Percentiles rank a stretch among this genome's conserved stretches.
Evolutionary conservation across 305 asterid genomes (phyloP).

Genomic region (Fraxinus velutina): DNA sequence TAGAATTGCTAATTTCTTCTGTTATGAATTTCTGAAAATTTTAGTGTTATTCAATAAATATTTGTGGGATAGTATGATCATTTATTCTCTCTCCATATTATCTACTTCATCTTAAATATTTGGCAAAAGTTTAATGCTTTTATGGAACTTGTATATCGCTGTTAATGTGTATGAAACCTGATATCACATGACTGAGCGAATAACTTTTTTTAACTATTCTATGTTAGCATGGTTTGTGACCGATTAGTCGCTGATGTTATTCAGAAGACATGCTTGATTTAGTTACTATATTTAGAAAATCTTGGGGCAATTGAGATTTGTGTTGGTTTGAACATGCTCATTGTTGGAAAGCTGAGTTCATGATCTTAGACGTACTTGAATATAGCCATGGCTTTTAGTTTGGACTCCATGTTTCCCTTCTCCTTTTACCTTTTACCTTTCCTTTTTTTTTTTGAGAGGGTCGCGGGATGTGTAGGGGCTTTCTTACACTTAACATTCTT

Average conservation of each 20-base stretch:
- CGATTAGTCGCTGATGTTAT: background rate
- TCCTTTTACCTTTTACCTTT: no score
- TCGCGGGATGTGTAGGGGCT: background rate
- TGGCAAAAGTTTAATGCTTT: background rate
- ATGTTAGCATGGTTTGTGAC: background rate
- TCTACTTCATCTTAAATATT: background rate
- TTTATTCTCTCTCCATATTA: background rate
- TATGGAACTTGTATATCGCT: background rate
- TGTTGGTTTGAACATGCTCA: background rate
- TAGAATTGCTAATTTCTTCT: background rate
- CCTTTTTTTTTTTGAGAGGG: background rate
- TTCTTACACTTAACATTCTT: background rate
- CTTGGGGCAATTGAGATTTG: background rate
- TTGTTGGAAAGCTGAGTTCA: background rate
- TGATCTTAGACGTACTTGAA: background rate
- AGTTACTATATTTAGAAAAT: background rate
- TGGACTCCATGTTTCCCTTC: background rate
- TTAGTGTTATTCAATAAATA: background rate
- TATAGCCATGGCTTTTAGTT: background rate
- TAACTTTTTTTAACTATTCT: background rate
- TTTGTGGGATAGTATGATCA: background rate
- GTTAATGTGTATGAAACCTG: background rate
- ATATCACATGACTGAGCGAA: background rate
- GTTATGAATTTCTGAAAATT: background rate
- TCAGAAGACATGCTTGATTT: background rate